Conservation (phyloP, 345 rosid species). For the Ceriops tagal region DNA sequence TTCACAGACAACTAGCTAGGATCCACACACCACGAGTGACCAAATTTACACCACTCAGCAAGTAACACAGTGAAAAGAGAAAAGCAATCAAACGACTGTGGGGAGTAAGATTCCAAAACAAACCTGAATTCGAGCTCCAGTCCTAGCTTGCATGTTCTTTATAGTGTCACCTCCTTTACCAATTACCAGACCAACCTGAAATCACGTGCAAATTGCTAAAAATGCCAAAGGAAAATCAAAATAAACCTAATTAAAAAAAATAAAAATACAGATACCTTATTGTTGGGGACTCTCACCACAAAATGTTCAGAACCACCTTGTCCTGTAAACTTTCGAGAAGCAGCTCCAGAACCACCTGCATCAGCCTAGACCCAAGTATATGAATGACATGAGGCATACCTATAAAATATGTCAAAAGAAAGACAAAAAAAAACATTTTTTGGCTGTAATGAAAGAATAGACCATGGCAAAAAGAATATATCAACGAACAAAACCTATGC, state of each 20-base stretch:
- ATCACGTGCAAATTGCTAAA: slow-evolving; percentile 25
- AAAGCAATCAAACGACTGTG: background rate
- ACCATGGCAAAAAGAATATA: background rate
- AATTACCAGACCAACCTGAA: slow-evolving; percentile 96
- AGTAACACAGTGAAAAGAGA: background rate
- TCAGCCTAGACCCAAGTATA: slow-evolving; percentile 60
- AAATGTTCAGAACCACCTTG: slow-evolving; percentile 73
- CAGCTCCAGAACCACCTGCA: slow-evolving; percentile 78
- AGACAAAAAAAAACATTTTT: too few species aligned
- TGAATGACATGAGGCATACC: background rate
- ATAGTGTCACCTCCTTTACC: slow-evolving; percentile 99
- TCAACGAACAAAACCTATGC: background rate
- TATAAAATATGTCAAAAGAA: too few species aligned
- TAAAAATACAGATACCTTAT: slow-evolving; percentile 53
- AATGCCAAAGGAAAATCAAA: slow-evolving; percentile 11
- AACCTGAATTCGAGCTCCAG: slow-evolving; percentile 99
- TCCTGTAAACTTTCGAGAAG: slow-evolving; percentile 68
- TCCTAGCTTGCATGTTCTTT: slow-evolving; percentile 88
- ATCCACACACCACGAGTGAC: background rate
- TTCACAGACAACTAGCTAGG: too few species aligned
- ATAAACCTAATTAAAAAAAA: slow-evolving; percentile 1
- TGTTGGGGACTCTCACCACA: slow-evolving; percentile 74
- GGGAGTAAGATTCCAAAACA: slow-evolving; percentile 3
- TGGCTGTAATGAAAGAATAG: background rate
- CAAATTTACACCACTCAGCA: background rate